Percentiles rank a stretch among this genome's conserved stretches.
phyloP scores from a whole-genome alignment of 495 filamentous ascomycete species.

The Lepraria neglecta region DNA sequence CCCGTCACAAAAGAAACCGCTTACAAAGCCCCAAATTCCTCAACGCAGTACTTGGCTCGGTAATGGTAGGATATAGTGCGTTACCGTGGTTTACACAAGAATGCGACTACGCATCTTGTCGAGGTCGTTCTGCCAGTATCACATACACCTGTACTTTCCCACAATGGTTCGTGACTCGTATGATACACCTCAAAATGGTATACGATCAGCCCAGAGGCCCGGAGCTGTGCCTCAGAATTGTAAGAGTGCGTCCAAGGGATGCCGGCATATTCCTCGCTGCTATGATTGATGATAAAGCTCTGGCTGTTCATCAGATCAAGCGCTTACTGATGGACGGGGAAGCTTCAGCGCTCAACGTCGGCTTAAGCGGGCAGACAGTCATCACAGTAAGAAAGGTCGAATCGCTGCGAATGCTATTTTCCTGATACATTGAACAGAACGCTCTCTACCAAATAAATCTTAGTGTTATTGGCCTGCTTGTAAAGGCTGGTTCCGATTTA shows the following conservation, averaged over 20 bases:
- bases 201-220: conserved; percentile 1
- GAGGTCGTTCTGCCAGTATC: not conserved
- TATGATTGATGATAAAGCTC: not conserved
- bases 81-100: not conserved
- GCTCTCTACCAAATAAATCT: not conserved
- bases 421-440: not conserved
- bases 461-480: not conserved
- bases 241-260: not conserved
- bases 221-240: conserved; percentile 10
- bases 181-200: not conserved
- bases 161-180: conserved; percentile 3
- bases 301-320: not conserved
- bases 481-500: conserved; percentile 10
- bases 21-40: not conserved
- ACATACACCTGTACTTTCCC: conserved; percentile 12
- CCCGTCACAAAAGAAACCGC: not conserved
- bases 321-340: conserved; percentile 1
- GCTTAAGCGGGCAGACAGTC: not conserved
- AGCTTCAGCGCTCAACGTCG: conserved; percentile 16
- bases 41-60: not conserved
- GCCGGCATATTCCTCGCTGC: not conserved
- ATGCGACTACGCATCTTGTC: conserved; percentile 6
- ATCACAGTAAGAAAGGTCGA: not conserved
- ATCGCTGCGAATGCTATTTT: not conserved
- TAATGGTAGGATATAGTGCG: conserved; percentile 5